Base-by-base conservation (phyloP, 345 rosid species). In the Brassica juncea region DNA sequence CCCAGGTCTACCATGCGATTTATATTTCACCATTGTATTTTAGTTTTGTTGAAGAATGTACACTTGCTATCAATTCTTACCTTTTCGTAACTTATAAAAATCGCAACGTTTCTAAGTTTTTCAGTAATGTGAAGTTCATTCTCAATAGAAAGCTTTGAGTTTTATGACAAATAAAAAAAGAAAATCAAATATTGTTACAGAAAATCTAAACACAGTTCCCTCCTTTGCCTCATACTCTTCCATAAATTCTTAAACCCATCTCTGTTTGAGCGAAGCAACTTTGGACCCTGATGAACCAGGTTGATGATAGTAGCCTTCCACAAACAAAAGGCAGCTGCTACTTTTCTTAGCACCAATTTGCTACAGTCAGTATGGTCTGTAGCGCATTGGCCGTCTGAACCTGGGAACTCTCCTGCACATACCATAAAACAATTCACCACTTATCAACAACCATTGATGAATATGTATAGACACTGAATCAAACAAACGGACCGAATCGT, bases 331-430 rank as follows among this genome's bases (percentile, higher is more conserved):
- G 58, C 44, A 60, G 74, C 74, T 44, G 78, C 78, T 60, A 68
- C 82, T 59, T 73, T 47, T 23, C 25, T 42, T 30, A 32, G 34
- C 64, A 61, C 69, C 35, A 32, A 58, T 25, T 10, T 58, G 5
- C 28, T 63, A 10, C 66, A 4, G 79, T 82, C 84, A 93, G 86
- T 95, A 95, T 8, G 99, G 99, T 83, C 98, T 89, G 73, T 90
- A 95, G 34, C 99, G 85, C 87, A 86, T 86, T 0, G 99, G 91
- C 71, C 98, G 86, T 85, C 99, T 86, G 85, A 88, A 93, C 88
- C 99, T 90, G 1, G 99, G 98, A 74, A 88, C 84, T 87, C 97
- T 91, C 87, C 99, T 95, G 94, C 79, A 75, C 19, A 70, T 52
- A 85, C 79, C 47, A 83, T 67, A 62, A 57, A 60, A 8, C 19